phyloP scores from a whole-genome alignment of 2,329 filamentous ascomycete genomes.

The Fusarium decemcellulare region DNA sequence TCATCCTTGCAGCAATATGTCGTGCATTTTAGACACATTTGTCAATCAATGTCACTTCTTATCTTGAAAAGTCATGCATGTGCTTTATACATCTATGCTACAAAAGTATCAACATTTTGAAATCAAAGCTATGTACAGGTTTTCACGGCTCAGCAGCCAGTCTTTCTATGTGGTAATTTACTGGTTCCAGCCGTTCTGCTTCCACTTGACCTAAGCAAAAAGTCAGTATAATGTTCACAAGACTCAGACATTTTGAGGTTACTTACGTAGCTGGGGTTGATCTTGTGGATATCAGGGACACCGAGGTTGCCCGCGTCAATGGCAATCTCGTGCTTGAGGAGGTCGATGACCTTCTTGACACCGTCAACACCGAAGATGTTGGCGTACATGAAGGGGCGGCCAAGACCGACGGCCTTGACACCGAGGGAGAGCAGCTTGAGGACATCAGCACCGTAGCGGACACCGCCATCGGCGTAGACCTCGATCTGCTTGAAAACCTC shows the following conservation, averaged over 20 bases:
- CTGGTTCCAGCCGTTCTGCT: slow-evolving; percentile 43
- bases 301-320: slow-evolving; percentile 61
- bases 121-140: slow-evolving; percentile 41
- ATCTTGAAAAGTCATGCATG: slow-evolving; percentile 3
- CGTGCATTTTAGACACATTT: not conserved
- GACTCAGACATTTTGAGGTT: rapidly evolving
- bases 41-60: too few relatives aligned
- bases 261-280: slow-evolving; percentile 48
- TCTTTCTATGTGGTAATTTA: slow-evolving; percentile 20
- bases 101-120: slow-evolving; percentile 32
- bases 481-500: slow-evolving; percentile 57
- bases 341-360: slow-evolving; percentile 58
- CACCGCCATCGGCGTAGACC: slow-evolving; percentile 58
- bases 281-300: slow-evolving; percentile 54
- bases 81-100: slow-evolving; percentile 18
- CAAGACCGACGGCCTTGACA: slow-evolving; percentile 61
- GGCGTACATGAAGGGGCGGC: slow-evolving; percentile 66
- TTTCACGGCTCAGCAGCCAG: slow-evolving; percentile 7
- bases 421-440: slow-evolving; percentile 61
- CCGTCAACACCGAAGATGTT: slow-evolving; percentile 66
- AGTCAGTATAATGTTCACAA: slow-evolving; percentile 4
- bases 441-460: slow-evolving; percentile 59
- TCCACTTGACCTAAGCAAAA: slow-evolving; percentile 41
- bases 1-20: not conserved
- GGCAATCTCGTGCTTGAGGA: slow-evolving; percentile 66